These are phyloP conservation scores for Novymonas esmeraldas DNA, from an alignment of 208 protist species.

Conservation along the genomic window DNA sequence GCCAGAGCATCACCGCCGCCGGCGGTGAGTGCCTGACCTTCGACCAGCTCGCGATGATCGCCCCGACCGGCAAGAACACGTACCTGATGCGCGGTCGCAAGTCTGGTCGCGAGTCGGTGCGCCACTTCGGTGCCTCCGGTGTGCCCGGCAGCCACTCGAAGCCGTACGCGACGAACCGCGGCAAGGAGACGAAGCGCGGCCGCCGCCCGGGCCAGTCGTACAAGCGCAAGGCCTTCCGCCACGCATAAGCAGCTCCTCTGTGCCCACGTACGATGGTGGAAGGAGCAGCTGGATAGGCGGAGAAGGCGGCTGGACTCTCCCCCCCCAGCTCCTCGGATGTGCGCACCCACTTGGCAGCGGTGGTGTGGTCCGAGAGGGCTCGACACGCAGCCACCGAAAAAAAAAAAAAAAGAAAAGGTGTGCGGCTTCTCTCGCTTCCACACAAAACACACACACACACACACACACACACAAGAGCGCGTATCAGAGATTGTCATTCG, in stretches of 20 bases:
- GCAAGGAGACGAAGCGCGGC: conserved; percentile 95
- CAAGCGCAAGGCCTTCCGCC: conserved; percentile 80
- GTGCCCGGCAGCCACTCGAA: conserved; percentile 90
- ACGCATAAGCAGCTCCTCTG: conserved; percentile 58
- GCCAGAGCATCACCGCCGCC: conserved; percentile 97
- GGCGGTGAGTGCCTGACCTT: conserved; percentile 99
- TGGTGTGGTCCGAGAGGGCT: too few relatives aligned
- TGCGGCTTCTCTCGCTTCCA: too few relatives aligned
- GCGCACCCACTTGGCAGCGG: too few relatives aligned
- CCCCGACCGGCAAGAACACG: conserved; percentile 97
- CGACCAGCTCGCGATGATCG: conserved; percentile 96
- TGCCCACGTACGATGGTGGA: background rate
- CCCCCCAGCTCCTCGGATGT: too few relatives aligned
- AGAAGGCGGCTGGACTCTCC: background rate
- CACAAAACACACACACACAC: background rate
- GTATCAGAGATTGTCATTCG: too few relatives aligned
- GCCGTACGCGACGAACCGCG: conserved; percentile 83
- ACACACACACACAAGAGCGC: background rate
- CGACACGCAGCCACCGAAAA: background rate
- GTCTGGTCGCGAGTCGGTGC: conserved; percentile 95
- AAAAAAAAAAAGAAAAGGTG: background rate
- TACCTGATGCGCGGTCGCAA: conserved; percentile 97
- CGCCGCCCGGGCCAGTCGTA: conserved; percentile 91
- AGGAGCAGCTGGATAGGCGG: background rate
- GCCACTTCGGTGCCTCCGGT: conserved; percentile 99